phyloP scores from a whole-genome alignment of 2,329 filamentous ascomycete species.

The Penicillium sp. region DNA sequence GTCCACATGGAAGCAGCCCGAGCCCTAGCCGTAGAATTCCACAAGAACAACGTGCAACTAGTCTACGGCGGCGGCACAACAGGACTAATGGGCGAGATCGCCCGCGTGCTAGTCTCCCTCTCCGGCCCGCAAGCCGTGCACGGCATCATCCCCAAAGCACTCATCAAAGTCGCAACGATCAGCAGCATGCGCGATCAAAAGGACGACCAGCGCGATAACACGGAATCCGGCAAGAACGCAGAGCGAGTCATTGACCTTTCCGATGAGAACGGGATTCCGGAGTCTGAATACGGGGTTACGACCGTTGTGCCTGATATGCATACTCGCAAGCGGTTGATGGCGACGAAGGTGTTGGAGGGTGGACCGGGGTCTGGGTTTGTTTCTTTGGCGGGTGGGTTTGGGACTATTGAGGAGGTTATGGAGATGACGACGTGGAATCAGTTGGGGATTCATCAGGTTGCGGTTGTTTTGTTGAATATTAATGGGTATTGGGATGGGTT shows the following conservation, averaged over 20 bases:
- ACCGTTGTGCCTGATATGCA: constrained; percentile 96
- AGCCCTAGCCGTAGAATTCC: constrained; percentile 68
- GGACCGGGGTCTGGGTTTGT: constrained; percentile 85
- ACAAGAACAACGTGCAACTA: constrained; percentile 71
- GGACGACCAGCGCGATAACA: constrained; percentile 37
- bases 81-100: constrained; percentile 92
- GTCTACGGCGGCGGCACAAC: constrained; percentile 95
- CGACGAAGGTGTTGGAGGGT: constrained; percentile 74
- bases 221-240: constrained; percentile 48
- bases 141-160: constrained; percentile 84
- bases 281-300: constrained; percentile 67
- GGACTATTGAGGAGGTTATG: constrained; percentile 93
- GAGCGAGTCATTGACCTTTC: constrained; percentile 54
- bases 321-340: constrained; percentile 91
- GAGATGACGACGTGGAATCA: constrained; percentile 96
- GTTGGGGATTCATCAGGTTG: constrained; percentile 79
- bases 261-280: constrained; percentile 28
- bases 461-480: constrained; percentile 79
- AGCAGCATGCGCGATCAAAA: constrained; percentile 29
- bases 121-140: constrained; percentile 78
- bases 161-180: constrained; percentile 66
- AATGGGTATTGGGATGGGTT: constrained; percentile 91
- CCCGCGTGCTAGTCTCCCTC: constrained; percentile 77
- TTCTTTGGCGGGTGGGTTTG: constrained; percentile 82
- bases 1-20: constrained; percentile 75